Evolutionary conservation across 2,329 filamentous ascomycete genomes (phyloP), one percentile per base, ranked within the genome.

Genomic region (Neonectria faginata): DNA sequence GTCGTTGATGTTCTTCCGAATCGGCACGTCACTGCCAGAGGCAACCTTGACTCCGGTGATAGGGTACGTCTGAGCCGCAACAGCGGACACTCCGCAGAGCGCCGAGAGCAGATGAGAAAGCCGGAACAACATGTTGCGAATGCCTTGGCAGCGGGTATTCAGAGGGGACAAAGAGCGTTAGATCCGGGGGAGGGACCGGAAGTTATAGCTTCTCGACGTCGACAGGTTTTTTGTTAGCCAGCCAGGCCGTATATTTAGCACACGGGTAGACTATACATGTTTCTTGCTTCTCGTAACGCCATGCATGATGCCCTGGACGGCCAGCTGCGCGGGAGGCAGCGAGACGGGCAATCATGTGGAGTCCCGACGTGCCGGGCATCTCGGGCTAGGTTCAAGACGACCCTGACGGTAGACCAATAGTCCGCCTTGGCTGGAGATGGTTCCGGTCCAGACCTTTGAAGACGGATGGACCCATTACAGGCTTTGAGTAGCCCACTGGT

Each of bases 1-100:
- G 47, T 57, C 53, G 45, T 65, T 65, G 41, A 65, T 62, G 47
- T 65, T 65, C 39, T 29, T 61, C 14, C 62, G 25, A 3, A 57
- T 25, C 3, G 62, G 62, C 5, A 64, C 53, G 11, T 53, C 42
- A n/a, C 29, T 41, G 9, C 91, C 92, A 79, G 92, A 92, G 53
- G 88, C 87, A 1, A 91, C 93, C 76, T 87, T 88, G 76, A 91
- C 91, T 44, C 88, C 92, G 2, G 87, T 89, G 57, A 94, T 89
- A 73, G 93, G 94, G 80, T 93, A 93, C 2, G 31, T 14, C 27
- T 60, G 56, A n/a, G 45, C 33, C 5, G 41, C 20, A 22, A 51
- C 55, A 14, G 29, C 9, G 41, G 44, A 53, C 18, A 42, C 41
- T 20, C 27, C 48, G n/a, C 27, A 29, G n/a, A 51, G 48, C n/a